Evolutionary conservation across 768 basidiomycete genomes (phyloP), one percentile per base, ranked within the genome.

Genomic region (Brasilioporus rufonigricans): DNA sequence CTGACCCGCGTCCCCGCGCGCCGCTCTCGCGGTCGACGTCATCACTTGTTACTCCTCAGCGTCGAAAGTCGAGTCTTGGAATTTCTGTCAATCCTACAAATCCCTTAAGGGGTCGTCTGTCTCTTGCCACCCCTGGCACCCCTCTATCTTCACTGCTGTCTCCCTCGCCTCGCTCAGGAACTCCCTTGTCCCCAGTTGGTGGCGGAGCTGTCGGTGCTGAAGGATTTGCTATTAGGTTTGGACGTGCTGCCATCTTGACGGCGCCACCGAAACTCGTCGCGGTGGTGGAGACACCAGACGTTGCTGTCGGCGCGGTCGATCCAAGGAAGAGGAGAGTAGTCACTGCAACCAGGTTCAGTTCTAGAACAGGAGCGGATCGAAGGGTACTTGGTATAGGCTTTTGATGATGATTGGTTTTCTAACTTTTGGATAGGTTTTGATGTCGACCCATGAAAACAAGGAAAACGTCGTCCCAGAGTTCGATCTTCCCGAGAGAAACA

Each of bases 281-380:
- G 5, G 74, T 93, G 29, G 86, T 94, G 18, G 89, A 89, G 69
- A 93, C 90, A 11, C 90, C 91, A 0, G 93, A 93, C 66, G 86
- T 93, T 10, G 91, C 85, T n/a, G 83, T 92, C 35, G 93, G 93
- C 10, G 89, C 92, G 23, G 89, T 93, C 10, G 93, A 95, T 69
- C 84, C 90, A 18, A 76, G 79, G 68, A 91, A 93, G 77, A 77
- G 88, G 61, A 75, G 93, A 45, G 89, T 94, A 1, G 87, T 92
- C 14, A 93, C 91, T 50, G 89, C 90, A 8, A 96, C 92, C 18
- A 75, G 93, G 56, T 95, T 94, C 66, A 93, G 91, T 66, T 86
- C 89, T 23, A 76, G 93, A 52, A 74, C 80, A 7, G 93, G 92
- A 3, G 91, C 93, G 24, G 86, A 91, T 73, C 77, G 92, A 46